A percentile compares a stretch with the other conserved stretches of the same genome.
phyloP scores from a whole-genome alignment of 192 early-diverging fungal genomes.

The Mortierella hygrophila region DNA sequence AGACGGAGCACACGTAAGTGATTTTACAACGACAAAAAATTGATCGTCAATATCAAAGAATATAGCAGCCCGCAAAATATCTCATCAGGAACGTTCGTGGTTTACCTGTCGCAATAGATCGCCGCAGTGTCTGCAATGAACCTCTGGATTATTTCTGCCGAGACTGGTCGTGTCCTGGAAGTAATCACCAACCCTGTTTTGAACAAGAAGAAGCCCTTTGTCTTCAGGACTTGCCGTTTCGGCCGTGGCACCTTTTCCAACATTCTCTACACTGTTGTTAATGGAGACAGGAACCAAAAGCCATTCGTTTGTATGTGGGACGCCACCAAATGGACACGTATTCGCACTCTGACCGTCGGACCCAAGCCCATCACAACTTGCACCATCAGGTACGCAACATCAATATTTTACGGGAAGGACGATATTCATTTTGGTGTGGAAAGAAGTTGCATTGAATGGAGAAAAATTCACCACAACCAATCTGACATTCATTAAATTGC shows the following conservation, averaged over 20 bases:
- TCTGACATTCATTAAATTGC: background rate
- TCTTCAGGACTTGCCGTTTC: constrained; percentile 69
- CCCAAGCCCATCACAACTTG: constrained; percentile 76
- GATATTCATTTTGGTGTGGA: background rate
- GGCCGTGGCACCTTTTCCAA: constrained; percentile 68
- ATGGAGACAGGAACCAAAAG: constrained; percentile 65
- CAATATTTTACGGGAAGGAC: too few relatives aligned
- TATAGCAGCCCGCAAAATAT: background rate
- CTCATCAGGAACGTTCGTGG: background rate
- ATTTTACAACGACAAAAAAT: background rate
- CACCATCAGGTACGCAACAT: constrained; percentile 65
- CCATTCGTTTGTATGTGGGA: constrained; percentile 75
- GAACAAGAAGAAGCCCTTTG: constrained; percentile 56
- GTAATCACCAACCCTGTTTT: constrained; percentile 56
- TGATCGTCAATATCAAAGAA: background rate
- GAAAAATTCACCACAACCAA: background rate
- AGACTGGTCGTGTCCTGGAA: constrained; percentile 60
- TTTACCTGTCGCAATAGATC: constrained; percentile 46
- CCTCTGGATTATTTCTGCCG: constrained; percentile 58
- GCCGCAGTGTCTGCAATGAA: constrained; percentile 62
- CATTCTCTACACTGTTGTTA: constrained; percentile 74
- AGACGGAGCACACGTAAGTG: constrained; percentile 49
- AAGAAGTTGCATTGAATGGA: background rate
- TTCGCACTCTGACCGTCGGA: constrained; percentile 61
- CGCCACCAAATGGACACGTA: constrained; percentile 66